Evolutionary conservation across 2,329 filamentous ascomycete genomes (phyloP), one percentile per base, ranked within the genome.

Genomic region (Aspergillus candidus): DNA sequence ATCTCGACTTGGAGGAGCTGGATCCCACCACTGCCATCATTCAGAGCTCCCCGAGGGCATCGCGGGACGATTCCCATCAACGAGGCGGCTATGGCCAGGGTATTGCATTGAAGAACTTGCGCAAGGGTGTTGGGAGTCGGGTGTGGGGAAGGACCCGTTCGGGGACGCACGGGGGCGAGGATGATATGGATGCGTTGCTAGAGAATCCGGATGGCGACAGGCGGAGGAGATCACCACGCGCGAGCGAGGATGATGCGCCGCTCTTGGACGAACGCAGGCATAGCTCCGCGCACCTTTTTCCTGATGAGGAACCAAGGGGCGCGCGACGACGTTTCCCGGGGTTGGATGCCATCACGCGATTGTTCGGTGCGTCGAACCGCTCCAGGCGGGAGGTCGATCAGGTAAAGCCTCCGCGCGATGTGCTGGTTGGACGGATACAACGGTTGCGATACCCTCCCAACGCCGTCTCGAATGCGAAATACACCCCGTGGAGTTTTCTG

Each of bases 381-480:
- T 35, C 56, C 33, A 33, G 65, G 65, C 32, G 56, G 55, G 31
- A 70, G 38, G 57, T 62, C 10, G 69, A 71, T 15, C 66, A 54
- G 30, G 47, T 50, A 29, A 60, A 64, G 6, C 76, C 87, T 1
- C 86, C 88, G 22, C 80, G 91, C 43, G 79, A 79, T 40, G 78
- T 96, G 27, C 74, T 81, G 2, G 86, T 95, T 41, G 91, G 88
- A 46, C 82, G 84, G 38, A 62, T 72, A 27, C 90, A 94, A 61
- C 66, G 80, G 22, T 75, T 82, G 39, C 82, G 84, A 54, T 97
- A 91, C 64, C 91, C 93, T 8, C 81, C 86, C 7, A 98, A 98
- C 66, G 79, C 88, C 44, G 80, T 98, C 38, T 97, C 91, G 31
- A 97, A 98, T 64, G 91, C 93, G 43, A 98, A 97, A 75, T 98